A percentile compares a stretch with the other conserved stretches of the same genome.
phyloP scores from a whole-genome alignment of 495 filamentous ascomycete species.

The Penicillium canariense region DNA sequence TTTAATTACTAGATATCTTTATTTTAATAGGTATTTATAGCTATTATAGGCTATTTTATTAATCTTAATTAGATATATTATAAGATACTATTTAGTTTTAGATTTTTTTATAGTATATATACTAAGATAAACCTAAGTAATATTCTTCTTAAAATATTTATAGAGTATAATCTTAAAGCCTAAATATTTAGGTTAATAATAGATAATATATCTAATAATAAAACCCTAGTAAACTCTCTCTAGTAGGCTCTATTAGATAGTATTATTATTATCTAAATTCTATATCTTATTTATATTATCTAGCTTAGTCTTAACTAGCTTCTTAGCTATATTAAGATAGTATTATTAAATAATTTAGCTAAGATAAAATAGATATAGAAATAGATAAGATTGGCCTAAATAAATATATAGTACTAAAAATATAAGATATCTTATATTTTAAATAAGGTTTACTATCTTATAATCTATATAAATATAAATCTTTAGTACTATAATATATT shows the following conservation, averaged over 20 bases:
- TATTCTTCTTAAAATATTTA: neutral
- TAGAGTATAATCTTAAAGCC: slow-evolving; percentile 3
- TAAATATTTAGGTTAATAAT: slow-evolving; percentile 8
- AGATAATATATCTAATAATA: too few species aligned
- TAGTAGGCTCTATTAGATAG: too few species aligned
- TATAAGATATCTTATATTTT: slow-evolving; percentile 12
- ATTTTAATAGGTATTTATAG: too few species aligned
- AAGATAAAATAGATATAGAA: slow-evolving; percentile 11
- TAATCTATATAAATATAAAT: slow-evolving; percentile 14
- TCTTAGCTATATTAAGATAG: slow-evolving; percentile 10
- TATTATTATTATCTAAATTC: slow-evolving; percentile 9
- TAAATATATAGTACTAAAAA: neutral
- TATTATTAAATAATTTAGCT: slow-evolving; percentile 6
- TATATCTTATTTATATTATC: slow-evolving; percentile 14
- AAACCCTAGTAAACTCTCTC: too few species aligned
- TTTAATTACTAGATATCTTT: too few species aligned
- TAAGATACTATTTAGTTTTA: too few species aligned
- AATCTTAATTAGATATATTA: too few species aligned
- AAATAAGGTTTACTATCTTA: slow-evolving; percentile 11
- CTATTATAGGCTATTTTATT: too few species aligned
- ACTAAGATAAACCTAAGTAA: slow-evolving; percentile 4
- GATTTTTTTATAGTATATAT: slow-evolving; percentile 4
- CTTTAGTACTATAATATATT: slow-evolving; percentile 12
- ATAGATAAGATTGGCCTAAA: neutral
- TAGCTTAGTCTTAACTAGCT: slow-evolving; percentile 15